Evolutionary conservation across 1,284 basidiomycete species (phyloP).

Genomic region (Leccinum griseonigrum): DNA sequence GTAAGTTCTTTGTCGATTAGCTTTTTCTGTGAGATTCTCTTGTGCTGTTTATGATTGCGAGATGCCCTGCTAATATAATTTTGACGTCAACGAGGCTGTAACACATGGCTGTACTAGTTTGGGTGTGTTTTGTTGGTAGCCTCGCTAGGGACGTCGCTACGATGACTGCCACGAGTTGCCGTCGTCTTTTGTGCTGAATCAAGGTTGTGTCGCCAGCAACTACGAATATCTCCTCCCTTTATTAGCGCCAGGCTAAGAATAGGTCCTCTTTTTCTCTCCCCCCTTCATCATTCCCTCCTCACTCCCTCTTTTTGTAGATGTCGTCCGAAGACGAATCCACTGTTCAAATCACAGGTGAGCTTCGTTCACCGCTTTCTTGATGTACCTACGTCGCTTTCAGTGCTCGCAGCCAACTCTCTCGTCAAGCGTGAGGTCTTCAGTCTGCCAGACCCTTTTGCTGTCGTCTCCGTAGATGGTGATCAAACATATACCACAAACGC

Average conservation of each 20-base stretch:
- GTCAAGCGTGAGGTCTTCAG: constrained; percentile 90
- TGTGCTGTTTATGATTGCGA: too few species aligned
- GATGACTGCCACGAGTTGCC: constrained; percentile 16
- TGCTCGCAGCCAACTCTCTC: constrained; percentile 85
- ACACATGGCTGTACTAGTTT: neutral
- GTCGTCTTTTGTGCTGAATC: neutral
- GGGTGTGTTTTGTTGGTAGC: constrained; percentile 4
- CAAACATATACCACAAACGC: constrained; percentile 91
- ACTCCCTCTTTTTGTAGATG: constrained; percentile 12
- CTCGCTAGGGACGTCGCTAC: constrained; percentile 9
- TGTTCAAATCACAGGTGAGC: constrained; percentile 29
- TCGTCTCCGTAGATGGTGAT: constrained; percentile 93
- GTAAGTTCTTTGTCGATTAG: too few species aligned
- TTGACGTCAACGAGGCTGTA: neutral
- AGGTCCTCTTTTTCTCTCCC: neutral
- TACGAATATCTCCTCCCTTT: neutral
- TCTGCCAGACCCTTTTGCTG: constrained; percentile 94
- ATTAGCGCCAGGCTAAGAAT: constrained; percentile 5
- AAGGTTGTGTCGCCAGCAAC: neutral
- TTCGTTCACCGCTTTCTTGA: neutral
- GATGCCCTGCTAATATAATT: too few species aligned
- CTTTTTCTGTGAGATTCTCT: too few species aligned
- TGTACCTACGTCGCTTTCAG: constrained; percentile 38
- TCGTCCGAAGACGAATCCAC: constrained; percentile 16
- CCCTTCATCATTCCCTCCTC: neutral